Percentiles rank a stretch among this genome's conserved stretches.
Evolutionary conservation across 2,329 filamentous ascomycete genomes (phyloP).

Genomic region (Colletotrichum coccodes): DNA sequence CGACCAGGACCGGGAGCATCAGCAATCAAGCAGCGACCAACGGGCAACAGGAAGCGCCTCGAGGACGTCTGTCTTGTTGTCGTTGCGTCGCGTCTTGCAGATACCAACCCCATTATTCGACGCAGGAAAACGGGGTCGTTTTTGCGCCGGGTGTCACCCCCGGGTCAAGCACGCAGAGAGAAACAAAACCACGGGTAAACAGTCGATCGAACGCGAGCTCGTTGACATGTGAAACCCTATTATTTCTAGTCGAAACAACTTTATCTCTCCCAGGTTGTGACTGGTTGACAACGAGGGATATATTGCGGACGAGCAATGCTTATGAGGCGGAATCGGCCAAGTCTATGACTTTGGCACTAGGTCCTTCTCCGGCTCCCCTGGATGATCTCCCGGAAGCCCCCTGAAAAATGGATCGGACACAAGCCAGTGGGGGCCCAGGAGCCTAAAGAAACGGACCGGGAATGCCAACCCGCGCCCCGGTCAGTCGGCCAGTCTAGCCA

Average conservation of each 20-base stretch:
- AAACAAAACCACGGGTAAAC: neutral
- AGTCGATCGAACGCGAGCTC: neutral
- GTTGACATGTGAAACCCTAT: neutral
- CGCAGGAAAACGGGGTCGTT: constrained; percentile 2
- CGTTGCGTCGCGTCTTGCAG: constrained; percentile 14
- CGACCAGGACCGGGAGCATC: neutral
- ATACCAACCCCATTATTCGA: constrained; percentile 21
- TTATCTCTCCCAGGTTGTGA: neutral
- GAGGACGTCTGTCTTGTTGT: neutral
- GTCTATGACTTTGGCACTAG: neutral
- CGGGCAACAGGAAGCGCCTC: neutral
- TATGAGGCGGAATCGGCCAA: constrained; percentile 6
- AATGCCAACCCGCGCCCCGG: constrained; percentile 25
- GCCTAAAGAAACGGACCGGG: constrained; percentile 32
- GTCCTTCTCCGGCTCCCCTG: constrained; percentile 29
- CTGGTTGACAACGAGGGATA: neutral
- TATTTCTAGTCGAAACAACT: constrained; percentile 12
- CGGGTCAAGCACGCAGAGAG: constrained; percentile 1
- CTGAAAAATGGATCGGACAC: constrained; percentile 32
- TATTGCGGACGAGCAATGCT: neutral
- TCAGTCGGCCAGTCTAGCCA: constrained; percentile 21
- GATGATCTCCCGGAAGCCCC: constrained; percentile 34
- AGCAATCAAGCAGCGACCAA: neutral
- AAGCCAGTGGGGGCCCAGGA: constrained; percentile 30
- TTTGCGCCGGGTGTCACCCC: neutral